These are phyloP conservation scores for Blastobotrys buckinghamii DNA, from an alignment of 1,139 yeast genomes.

Conservation along the genomic window DNA sequence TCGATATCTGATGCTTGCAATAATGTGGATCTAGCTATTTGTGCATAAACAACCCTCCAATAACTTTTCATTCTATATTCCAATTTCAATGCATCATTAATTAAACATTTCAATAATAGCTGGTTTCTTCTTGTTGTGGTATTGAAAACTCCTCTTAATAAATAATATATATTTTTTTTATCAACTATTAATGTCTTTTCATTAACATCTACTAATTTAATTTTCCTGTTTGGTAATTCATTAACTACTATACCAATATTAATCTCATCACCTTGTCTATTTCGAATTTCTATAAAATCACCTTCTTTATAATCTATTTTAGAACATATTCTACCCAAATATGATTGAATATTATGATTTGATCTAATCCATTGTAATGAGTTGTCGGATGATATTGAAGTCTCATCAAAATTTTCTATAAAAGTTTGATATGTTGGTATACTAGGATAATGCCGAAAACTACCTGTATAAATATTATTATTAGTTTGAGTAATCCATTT, in stretches of 20 bases:
- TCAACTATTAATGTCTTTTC: neutral
- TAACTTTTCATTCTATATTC: constrained; percentile 1
- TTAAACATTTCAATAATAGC: neutral
- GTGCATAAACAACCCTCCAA: constrained; percentile 9
- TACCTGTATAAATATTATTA: neutral
- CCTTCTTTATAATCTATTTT: neutral
- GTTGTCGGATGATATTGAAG: too few relatives aligned
- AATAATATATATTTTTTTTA: constrained; percentile 1
- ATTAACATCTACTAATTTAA: neutral
- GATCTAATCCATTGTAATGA: neutral
- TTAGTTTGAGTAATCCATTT: neutral
- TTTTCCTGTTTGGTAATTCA: neutral
- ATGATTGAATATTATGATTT: neutral
- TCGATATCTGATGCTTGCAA: constrained; percentile 1
- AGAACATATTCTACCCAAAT: neutral
- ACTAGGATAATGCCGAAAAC: constrained; percentile 1
- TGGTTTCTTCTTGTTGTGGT: neutral
- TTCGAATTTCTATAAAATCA: constrained; percentile 6
- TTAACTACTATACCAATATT: neutral
- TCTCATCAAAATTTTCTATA: neutral
- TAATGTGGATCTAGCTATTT: neutral
- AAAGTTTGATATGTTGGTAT: neutral
- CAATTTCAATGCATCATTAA: neutral
- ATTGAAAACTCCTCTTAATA: constrained; percentile 1
- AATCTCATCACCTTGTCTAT: constrained; percentile 2